Percentiles rank a stretch among this genome's conserved stretches.
phyloP scores from a whole-genome alignment of 2,329 filamentous ascomycete species.

The Pseudocercospora fijiensis region DNA sequence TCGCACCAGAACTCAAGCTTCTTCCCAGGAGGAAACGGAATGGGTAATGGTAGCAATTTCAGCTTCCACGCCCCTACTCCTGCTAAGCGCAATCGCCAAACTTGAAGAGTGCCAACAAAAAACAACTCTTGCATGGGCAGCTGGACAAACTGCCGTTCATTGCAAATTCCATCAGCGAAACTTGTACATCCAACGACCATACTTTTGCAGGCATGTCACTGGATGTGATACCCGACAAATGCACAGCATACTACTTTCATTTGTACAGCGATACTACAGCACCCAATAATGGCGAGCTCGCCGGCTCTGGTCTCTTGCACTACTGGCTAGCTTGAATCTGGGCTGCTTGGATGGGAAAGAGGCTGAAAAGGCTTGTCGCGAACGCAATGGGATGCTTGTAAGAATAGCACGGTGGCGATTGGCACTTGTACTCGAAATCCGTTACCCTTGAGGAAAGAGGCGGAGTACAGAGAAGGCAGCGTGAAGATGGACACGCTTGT shows the following conservation, averaged over 20 bases:
- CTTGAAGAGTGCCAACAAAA: background rate
- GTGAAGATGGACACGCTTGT: background rate
- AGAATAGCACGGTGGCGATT: background rate
- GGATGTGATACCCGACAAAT: background rate
- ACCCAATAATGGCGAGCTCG: conserved; percentile 3
- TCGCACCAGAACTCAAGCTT: conserved; percentile 1
- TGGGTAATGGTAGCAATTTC: background rate
- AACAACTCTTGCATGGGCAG: background rate
- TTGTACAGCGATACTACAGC: conserved; percentile 2
- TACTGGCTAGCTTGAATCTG: background rate
- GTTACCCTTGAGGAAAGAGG: background rate
- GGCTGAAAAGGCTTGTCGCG: background rate
- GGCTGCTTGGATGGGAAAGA: conserved; percentile 5
- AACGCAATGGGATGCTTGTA: background rate
- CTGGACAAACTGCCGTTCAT: background rate
- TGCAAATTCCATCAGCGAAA: background rate
- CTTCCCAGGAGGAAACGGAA: background rate
- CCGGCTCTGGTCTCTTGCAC: background rate
- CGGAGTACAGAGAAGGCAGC: background rate
- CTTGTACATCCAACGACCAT: background rate
- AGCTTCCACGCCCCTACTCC: background rate
- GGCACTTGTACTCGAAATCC: background rate
- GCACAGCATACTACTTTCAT: conserved; percentile 1
- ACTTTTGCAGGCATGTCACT: background rate
- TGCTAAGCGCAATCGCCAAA: background rate